Conservation (phyloP, 805 yeast genomes). For the Wickerhamiella kurtzmanii region DNA sequence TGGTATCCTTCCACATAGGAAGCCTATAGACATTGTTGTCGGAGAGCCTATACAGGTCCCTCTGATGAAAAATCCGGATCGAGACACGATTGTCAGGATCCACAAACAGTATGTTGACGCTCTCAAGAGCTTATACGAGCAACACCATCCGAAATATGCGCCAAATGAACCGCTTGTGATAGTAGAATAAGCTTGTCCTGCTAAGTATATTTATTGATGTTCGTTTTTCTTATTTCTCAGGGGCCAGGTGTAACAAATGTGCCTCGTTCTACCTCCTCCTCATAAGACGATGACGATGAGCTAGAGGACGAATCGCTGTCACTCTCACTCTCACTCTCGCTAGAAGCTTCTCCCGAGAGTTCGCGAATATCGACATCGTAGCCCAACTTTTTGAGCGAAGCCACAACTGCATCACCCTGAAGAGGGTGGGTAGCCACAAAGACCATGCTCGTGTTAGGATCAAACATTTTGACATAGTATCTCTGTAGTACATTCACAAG, state of each 20-base stretch:
- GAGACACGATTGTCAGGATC: slow-evolving; percentile 30
- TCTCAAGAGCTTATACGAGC: slow-evolving; percentile 48
- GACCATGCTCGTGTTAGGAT: slow-evolving; percentile 39
- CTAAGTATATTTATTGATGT: not conserved
- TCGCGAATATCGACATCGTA: slow-evolving; percentile 49
- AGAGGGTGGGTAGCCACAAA: slow-evolving; percentile 67
- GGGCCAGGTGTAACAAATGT: not conserved
- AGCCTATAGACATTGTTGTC: slow-evolving; percentile 55
- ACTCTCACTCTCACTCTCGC: too few relatives aligned
- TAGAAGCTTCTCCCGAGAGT: too few relatives aligned
- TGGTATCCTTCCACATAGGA: slow-evolving; percentile 78
- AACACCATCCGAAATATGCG: slow-evolving; percentile 36
- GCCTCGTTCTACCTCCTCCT: not conserved
- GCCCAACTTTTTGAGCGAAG: slow-evolving; percentile 39
- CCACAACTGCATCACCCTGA: slow-evolving; percentile 35
- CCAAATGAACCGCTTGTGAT: slow-evolving; percentile 14
- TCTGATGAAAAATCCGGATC: slow-evolving; percentile 4
- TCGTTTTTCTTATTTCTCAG: too few relatives aligned
- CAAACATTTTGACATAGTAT: slow-evolving; percentile 56
- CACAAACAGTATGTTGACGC: slow-evolving; percentile 60
- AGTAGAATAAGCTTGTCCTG: slow-evolving; percentile 8
- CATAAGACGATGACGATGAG: not conserved
- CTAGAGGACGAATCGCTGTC: not conserved
- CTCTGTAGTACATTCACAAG: slow-evolving; percentile 33
- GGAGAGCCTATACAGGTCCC: slow-evolving; percentile 31